Percentiles rank a stretch among this genome's conserved stretches.
phyloP scores from a whole-genome alignment of 2,329 filamentous ascomycete genomes.

The Fusarium sp. region DNA sequence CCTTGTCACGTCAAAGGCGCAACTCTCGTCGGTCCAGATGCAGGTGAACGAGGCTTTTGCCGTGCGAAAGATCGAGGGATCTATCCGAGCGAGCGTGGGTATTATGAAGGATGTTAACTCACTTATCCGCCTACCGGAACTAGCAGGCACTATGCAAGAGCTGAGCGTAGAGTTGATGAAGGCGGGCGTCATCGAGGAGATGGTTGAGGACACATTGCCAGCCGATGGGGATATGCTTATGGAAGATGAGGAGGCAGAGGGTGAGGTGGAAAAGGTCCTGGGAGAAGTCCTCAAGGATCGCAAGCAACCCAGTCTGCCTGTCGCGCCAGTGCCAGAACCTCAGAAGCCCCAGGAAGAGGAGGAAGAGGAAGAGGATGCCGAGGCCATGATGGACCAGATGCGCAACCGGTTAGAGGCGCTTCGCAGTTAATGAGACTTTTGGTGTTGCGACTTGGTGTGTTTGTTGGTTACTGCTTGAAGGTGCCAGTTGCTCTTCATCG shows the following conservation, averaged over 20 bases:
- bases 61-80: slow-evolving; percentile 94
- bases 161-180: slow-evolving; percentile 89
- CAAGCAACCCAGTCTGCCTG: slow-evolving; percentile 69
- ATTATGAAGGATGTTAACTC: slow-evolving; percentile 98
- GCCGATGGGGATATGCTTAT: slow-evolving; percentile 77
- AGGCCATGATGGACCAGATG: slow-evolving; percentile 95
- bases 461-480: slow-evolving; percentile 7
- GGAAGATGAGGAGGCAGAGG: slow-evolving; percentile 80
- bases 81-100: slow-evolving; percentile 84
- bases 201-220: slow-evolving; percentile 89
- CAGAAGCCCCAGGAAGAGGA: slow-evolving; percentile 64
- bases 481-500: slow-evolving; percentile 29
- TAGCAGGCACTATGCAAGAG: slow-evolving; percentile 90
- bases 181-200: slow-evolving; percentile 97
- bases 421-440: slow-evolving; percentile 71
- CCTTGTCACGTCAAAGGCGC: slow-evolving; percentile 87
- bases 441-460: not conserved
- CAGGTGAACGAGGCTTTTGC: slow-evolving; percentile 98
- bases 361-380: slow-evolving; percentile 81
- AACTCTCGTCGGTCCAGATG: slow-evolving; percentile 93
- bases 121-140: slow-evolving; percentile 83
- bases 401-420: slow-evolving; percentile 88
- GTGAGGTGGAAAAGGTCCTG: slow-evolving; percentile 92
- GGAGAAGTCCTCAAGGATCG: slow-evolving; percentile 89
- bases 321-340: slow-evolving; percentile 66